phyloP scores from a whole-genome alignment of 805 yeast species.

The Saturnispora besseyi region DNA sequence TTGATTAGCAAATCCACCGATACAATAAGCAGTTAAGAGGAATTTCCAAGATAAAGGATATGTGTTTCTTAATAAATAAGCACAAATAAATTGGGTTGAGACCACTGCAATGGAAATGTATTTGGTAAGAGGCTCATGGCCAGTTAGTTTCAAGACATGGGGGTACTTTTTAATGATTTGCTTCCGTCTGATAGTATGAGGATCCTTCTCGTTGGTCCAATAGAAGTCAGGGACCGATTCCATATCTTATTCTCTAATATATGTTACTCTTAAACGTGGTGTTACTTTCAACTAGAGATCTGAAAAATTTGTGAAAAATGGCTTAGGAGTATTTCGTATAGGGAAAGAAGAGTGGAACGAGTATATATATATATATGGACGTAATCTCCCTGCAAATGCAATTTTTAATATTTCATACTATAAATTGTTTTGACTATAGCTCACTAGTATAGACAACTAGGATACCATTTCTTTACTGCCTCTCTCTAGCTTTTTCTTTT shows the following conservation, averaged over 20 bases:
- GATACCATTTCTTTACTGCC: no score
- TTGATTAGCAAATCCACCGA: slow-evolving; percentile 84
- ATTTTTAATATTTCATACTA: no score
- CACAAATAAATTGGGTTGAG: slow-evolving; percentile 53
- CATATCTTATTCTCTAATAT: slow-evolving; percentile 6
- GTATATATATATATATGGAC: no score
- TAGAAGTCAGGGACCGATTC: slow-evolving; percentile 44
- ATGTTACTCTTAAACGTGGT: background rate
- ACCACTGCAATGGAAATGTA: slow-evolving; percentile 64
- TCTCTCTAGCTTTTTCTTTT: no score
- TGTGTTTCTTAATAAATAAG: slow-evolving; percentile 51
- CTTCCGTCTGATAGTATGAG: slow-evolving; percentile 69
- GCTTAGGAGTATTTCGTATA: no score
- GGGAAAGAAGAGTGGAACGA: no score
- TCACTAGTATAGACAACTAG: no score
- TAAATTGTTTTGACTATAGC: no score
- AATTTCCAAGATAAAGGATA: slow-evolving; percentile 45
- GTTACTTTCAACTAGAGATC: background rate
- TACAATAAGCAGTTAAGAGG: slow-evolving; percentile 55
- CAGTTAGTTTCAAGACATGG: slow-evolving; percentile 68
- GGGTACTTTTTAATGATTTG: slow-evolving; percentile 69
- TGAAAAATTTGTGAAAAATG: background rate
- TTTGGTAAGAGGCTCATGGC: slow-evolving; percentile 81
- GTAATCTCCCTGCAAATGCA: no score
- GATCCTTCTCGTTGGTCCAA: slow-evolving; percentile 79